Base-by-base conservation (phyloP, 148 eudicot genomes). In the Arctostaphylos glauca region DNA sequence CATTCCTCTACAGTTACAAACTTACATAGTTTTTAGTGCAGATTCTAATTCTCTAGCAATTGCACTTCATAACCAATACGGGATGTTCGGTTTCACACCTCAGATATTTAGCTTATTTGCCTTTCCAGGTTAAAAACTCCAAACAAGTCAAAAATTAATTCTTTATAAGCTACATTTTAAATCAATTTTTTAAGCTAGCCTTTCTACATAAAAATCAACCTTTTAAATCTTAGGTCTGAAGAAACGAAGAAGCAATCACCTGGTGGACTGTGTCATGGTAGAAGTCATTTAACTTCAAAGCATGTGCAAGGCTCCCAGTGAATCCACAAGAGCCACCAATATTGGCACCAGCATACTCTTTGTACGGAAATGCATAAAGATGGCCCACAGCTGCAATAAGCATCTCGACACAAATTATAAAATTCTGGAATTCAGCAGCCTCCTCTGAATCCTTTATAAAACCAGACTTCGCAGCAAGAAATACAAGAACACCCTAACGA, bases 181-280 rank as follows among this genome's bases (percentile, higher is more conserved):
- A 25, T 25, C 43, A 66, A 23, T 1, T 25, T 10, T 25, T 31
- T 12, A 64, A 66, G 44, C 15, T 66, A 66, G 16, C 43, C 56
- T 66, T 31, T 31, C 13, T 25, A 64, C 3, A 25, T 25, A 10
- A 66, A 25, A 66, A 66, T 12, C 49, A 15, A 70, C 48, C 14
- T 3, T 70, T 15, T 67, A 50, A 50, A 25, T 23, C 15, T 2
- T 66, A 66, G 10, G 6, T 12, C 46, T 12, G 18, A 13, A 31
- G 16, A 12, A 31, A 31, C 16, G 1, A 31, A 5, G 21, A 19
- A 25, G 18, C 67, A 50, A 80, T 83, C 60, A 93, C 99, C 94
- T 96, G 99, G 88, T 96, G 99, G 83, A 96, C 99, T 3, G 99
- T 94, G 84, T 96, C 99, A 77, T 96, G 98, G 88, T 96, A 96